Evolutionary conservation across 257 asterid species (phyloP).

Genomic region (Verbascum thapsus): DNA sequence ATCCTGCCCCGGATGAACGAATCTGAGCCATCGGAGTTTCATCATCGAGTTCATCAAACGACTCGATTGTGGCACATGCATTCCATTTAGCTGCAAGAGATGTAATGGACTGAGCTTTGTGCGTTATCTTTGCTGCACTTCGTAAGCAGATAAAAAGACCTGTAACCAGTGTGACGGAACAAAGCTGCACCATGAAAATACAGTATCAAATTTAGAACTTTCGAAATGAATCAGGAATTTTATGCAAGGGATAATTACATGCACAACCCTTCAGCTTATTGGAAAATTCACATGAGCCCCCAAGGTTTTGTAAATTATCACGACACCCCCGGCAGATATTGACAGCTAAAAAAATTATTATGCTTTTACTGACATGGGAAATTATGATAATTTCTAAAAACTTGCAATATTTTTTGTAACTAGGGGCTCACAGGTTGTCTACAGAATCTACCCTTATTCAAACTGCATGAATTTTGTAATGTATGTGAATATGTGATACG

Average conservation of each 20-base stretch:
- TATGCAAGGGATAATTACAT: no score
- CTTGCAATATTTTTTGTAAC: no score
- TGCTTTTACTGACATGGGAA: no score
- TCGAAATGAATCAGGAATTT: no score
- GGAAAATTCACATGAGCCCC: no score
- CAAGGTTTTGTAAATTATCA: no score
- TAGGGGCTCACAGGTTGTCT: no score
- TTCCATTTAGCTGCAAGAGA: constrained; percentile 94
- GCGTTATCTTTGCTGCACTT: constrained; percentile 94
- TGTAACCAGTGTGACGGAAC: constrained; percentile 75
- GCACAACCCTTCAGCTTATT: no score
- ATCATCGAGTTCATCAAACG: constrained; percentile 48
- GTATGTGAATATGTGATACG: no score
- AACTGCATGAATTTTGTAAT: not conserved
- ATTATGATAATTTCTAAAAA: no score
- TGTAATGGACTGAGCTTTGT: constrained; percentile 73
- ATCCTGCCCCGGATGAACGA: constrained; percentile 28
- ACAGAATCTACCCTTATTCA: not conserved
- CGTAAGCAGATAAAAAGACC: constrained; percentile 85
- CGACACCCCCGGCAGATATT: no score
- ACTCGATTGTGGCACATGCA: constrained; percentile 70
- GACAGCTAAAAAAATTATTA: no score
- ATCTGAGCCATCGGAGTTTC: constrained; percentile 48
- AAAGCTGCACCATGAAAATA: constrained; percentile 52
- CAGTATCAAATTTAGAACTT: not conserved